Conservation (phyloP, 768 basidiomycete genomes). For the Dictyophora rubrovolvata region DNA sequence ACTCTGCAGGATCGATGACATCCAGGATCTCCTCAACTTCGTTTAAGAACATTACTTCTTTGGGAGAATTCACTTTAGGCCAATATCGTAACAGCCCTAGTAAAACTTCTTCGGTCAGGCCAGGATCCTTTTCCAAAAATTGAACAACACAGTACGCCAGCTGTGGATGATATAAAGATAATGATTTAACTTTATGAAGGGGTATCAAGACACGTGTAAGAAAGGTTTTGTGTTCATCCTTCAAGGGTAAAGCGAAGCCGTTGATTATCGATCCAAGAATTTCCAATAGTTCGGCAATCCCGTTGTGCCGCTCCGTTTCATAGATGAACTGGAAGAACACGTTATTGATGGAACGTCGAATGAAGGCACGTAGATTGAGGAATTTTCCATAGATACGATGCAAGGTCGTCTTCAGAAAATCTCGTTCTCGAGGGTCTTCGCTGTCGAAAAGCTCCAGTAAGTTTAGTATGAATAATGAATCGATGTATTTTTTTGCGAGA, state of each 20-base stretch:
- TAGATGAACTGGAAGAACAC: slow-evolving; percentile 99
- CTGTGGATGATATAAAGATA: slow-evolving; percentile 99
- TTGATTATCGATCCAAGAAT: slow-evolving; percentile 99
- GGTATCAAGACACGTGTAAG: slow-evolving; percentile 89
- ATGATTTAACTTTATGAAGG: slow-evolving; percentile 93
- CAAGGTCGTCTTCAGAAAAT: slow-evolving; percentile 97
- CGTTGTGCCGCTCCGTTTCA: slow-evolving; percentile 98
- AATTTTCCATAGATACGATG: slow-evolving; percentile 99
- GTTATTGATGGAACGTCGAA: slow-evolving; percentile 97
- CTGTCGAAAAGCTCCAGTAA: slow-evolving; percentile 97
- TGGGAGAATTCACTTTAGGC: slow-evolving; percentile 99
- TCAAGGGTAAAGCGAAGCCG: slow-evolving; percentile 93
- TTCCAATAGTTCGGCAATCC: slow-evolving; percentile 95
- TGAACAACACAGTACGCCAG: slow-evolving; percentile 98
- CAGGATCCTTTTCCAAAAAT: slow-evolving; percentile 92
- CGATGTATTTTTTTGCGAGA: slow-evolving; percentile 93
- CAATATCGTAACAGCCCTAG: slow-evolving; percentile 93
- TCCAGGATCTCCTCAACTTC: slow-evolving; percentile 99
- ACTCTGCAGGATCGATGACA: slow-evolving; percentile 93
- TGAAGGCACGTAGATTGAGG: slow-evolving; percentile 95
- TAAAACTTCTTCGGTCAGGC: slow-evolving; percentile 91
- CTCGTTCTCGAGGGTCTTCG: slow-evolving; percentile 96
- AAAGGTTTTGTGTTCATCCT: slow-evolving; percentile 99
- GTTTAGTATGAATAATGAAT: slow-evolving; percentile 90
- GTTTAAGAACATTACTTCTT: slow-evolving; percentile 99